Evolutionary conservation across 495 filamentous ascomycete species (phyloP).

Genomic region (Neurospora tetraspora): DNA sequence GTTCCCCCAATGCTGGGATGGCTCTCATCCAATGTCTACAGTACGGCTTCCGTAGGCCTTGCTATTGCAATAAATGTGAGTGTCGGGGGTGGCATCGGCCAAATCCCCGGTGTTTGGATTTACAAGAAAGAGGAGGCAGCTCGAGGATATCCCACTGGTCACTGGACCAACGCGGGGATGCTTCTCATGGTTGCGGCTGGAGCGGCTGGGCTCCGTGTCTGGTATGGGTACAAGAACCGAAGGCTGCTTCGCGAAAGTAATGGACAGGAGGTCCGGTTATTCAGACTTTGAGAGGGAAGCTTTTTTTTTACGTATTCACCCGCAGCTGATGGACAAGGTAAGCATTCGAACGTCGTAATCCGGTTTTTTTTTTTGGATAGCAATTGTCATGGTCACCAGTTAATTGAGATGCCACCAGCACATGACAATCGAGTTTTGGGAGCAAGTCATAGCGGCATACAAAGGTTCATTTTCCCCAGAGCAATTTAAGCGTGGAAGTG

Average conservation of each 20-base stretch:
- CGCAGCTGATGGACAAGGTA: background rate
- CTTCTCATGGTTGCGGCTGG: constrained; percentile 34
- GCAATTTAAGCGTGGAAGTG: background rate
- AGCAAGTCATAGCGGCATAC: background rate
- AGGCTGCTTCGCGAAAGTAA: constrained; percentile 16
- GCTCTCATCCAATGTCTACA: constrained; percentile 57
- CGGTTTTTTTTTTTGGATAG: too few species aligned
- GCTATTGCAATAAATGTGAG: constrained; percentile 61
- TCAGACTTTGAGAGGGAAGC: constrained; percentile 7
- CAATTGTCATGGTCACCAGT: background rate
- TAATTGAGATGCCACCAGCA: background rate
- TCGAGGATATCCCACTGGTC: constrained; percentile 57
- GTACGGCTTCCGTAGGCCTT: constrained; percentile 52
- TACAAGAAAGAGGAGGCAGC: constrained; percentile 53
- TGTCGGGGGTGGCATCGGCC: constrained; percentile 51
- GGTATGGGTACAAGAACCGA: constrained; percentile 33
- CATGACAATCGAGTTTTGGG: background rate
- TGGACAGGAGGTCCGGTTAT: constrained; percentile 16
- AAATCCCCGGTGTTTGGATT: constrained; percentile 65
- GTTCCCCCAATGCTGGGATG: constrained; percentile 59
- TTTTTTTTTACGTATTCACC: background rate
- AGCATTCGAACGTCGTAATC: background rate
- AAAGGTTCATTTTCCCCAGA: background rate
- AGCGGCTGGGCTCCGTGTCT: constrained; percentile 25
- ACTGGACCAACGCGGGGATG: constrained; percentile 39